Conservation (phyloP, 1,284 basidiomycete genomes). For the Cutaneotrichosporon dermatis region DNA sequence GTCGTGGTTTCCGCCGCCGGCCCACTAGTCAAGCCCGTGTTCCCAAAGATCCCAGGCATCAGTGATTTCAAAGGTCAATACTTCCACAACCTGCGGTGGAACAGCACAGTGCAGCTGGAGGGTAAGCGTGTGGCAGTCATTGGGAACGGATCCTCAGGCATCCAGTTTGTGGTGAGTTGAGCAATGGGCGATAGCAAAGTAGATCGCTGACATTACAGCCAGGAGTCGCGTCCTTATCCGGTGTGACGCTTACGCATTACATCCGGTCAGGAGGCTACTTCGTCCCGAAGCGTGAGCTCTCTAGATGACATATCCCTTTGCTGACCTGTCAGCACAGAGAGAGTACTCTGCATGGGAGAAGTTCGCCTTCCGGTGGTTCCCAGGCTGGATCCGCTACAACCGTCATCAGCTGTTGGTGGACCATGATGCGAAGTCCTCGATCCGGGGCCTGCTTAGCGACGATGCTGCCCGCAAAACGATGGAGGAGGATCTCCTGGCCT, state of each 20-base stretch:
- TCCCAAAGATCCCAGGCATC: constrained; percentile 37
- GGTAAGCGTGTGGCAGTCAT: constrained; percentile 8
- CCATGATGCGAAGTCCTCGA: background rate
- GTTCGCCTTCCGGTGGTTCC: constrained; percentile 14
- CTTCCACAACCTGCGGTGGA: constrained; percentile 44
- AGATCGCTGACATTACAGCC: constrained; percentile 2
- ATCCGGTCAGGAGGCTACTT: constrained; percentile 15
- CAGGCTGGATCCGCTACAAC: background rate
- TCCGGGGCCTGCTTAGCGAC: background rate
- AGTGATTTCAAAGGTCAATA: constrained; percentile 38
- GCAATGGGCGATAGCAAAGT: background rate
- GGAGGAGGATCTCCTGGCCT: constrained; percentile 5
- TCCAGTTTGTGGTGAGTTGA: constrained; percentile 9
- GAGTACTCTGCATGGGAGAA: constrained; percentile 8
- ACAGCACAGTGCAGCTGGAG: constrained; percentile 15
- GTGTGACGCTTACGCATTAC: constrained; percentile 11
- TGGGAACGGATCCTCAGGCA: constrained; percentile 10
- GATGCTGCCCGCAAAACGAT: background rate
- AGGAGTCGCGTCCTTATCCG: constrained; percentile 5
- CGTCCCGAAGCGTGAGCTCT: constrained; percentile 8
- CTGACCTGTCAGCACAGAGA: constrained; percentile 2
- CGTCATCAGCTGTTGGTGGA: background rate
- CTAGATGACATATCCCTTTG: background rate
- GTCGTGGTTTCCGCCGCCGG: constrained; percentile 32
- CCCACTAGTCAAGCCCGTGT: constrained; percentile 27